A percentile compares a stretch with the other conserved stretches of the same genome.
Evolutionary conservation across 345 rosid genomes (phyloP).

Genomic region (Geranium rotundifolium): DNA sequence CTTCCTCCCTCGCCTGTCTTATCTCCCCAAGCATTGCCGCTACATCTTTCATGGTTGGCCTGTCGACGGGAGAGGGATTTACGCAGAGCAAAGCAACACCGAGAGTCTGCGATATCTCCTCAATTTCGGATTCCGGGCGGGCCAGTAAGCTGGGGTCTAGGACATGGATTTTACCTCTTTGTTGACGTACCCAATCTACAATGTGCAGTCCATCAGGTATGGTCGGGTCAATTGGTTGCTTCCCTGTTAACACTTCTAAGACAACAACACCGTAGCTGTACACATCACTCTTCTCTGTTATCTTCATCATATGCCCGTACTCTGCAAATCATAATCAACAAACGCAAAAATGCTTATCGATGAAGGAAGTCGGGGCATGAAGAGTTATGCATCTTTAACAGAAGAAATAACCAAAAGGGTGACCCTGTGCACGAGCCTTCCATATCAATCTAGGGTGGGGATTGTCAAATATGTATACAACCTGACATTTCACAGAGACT

Average conservation of each 20-base stretch:
- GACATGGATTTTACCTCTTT: slow-evolving; percentile 31
- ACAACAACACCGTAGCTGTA: slow-evolving; percentile 90
- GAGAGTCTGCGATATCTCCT: slow-evolving; percentile 55
- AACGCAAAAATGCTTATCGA: not conserved
- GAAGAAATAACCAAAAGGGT: too few relatives aligned
- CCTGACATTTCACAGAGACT: too few relatives aligned
- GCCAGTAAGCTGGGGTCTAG: slow-evolving; percentile 29
- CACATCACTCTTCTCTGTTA: slow-evolving; percentile 81
- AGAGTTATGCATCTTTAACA: too few relatives aligned
- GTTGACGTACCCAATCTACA: slow-evolving; percentile 61
- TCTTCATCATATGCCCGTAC: slow-evolving; percentile 81
- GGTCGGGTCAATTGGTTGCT: slow-evolving; percentile 82
- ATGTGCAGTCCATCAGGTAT: slow-evolving; percentile 65
- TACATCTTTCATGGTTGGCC: slow-evolving; percentile 70
- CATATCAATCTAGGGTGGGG: too few relatives aligned
- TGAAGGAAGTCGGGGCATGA: too few relatives aligned
- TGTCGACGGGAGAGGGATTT: slow-evolving; percentile 41
- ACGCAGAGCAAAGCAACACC: slow-evolving; percentile 67
- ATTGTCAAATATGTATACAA: too few relatives aligned
- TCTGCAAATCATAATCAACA: slow-evolving; percentile 24
- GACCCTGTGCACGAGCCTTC: too few relatives aligned
- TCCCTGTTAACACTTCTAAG: slow-evolving; percentile 70
- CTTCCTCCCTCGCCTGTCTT: slow-evolving; percentile 48
- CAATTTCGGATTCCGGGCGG: slow-evolving; percentile 41
- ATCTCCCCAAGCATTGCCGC: slow-evolving; percentile 60